Percentiles rank a stretch among this genome's conserved stretches.
phyloP scores from a whole-genome alignment of 2,329 filamentous ascomycete genomes.

The Colletotrichum filicis region DNA sequence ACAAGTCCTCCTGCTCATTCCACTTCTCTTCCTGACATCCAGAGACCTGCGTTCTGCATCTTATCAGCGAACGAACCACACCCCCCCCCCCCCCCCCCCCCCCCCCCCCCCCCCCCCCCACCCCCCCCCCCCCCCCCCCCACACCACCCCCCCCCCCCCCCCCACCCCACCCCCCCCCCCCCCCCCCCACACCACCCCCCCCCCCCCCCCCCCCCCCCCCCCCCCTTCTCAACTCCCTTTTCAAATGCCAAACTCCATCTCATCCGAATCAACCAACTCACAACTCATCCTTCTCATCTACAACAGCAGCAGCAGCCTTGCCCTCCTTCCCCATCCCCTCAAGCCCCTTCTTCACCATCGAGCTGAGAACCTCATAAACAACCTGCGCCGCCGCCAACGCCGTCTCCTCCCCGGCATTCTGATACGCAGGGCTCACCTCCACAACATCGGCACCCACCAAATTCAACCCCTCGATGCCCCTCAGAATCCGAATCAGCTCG shows the following conservation, averaged over 20 bases:
- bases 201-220: no score
- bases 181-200: no score
- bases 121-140: no score
- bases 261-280: conserved; percentile 31
- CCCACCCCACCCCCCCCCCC: no score
- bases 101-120: no score
- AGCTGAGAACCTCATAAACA: conserved; percentile 86
- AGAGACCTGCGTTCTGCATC: background rate
- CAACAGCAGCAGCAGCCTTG: conserved; percentile 34
- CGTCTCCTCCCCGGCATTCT: conserved; percentile 82
- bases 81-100: no score
- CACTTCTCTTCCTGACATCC: background rate
- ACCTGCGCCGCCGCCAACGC: conserved; percentile 86
- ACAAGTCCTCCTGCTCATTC: background rate
- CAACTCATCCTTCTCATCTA: conserved; percentile 49
- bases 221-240: background rate
- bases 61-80: background rate
- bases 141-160: no score
- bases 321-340: conserved; percentile 49
- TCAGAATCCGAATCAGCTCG: conserved; percentile 85
- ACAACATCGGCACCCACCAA: conserved; percentile 91
- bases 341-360: conserved; percentile 69
- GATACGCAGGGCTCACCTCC: conserved; percentile 88
- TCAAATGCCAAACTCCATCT: background rate
- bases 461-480: conserved; percentile 85